These are phyloP conservation scores for Roridomyces roridus DNA, from an alignment of 768 basidiomycete genomes.

Conservation along the genomic window DNA sequence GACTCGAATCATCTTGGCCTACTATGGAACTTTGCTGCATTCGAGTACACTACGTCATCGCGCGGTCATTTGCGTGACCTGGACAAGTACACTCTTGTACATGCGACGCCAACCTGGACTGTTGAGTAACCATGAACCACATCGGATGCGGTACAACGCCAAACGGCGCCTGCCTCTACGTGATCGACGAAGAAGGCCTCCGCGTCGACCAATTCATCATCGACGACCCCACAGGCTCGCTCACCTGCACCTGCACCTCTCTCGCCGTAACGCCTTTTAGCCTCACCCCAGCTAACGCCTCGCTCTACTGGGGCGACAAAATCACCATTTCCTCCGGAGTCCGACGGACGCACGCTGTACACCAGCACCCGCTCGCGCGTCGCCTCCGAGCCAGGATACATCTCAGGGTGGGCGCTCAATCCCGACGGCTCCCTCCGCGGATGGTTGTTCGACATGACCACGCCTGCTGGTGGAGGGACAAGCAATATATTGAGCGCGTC, in stretches of 20 bases:
- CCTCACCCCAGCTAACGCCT: slow-evolving; percentile 22
- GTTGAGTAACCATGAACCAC: too few species aligned
- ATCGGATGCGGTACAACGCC: too few species aligned
- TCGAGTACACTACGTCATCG: too few species aligned
- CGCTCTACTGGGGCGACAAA: slow-evolving; percentile 29
- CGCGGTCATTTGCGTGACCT: too few species aligned
- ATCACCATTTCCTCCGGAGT: slow-evolving; percentile 25
- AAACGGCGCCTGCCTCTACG: slow-evolving; percentile 20
- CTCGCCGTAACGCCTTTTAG: slow-evolving; percentile 29
- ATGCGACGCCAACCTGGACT: too few species aligned
- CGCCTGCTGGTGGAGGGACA: slow-evolving; percentile 18
- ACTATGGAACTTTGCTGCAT: too few species aligned
- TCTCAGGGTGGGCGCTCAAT: slow-evolving; percentile 20
- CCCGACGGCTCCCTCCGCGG: slow-evolving; percentile 8
- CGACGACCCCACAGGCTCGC: slow-evolving; percentile 11
- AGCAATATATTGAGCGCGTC: slow-evolving; percentile 22
- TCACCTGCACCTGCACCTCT: slow-evolving; percentile 19
- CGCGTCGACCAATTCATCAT: slow-evolving; percentile 29
- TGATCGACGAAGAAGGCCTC: slow-evolving; percentile 29
- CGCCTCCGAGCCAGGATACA: slow-evolving; percentile 14
- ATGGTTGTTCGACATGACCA: slow-evolving; percentile 12
- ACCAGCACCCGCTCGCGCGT: slow-evolving; percentile 16
- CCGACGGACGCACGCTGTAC: slow-evolving; percentile 15
- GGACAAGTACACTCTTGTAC: too few species aligned
- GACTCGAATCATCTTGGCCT: too few species aligned